A percentile compares a stretch with the other conserved stretches of the same genome.
These are phyloP conservation scores for Tubosaeta brunneosetosa DNA, from an alignment of 768 basidiomycete species.

Conservation along the genomic window DNA sequence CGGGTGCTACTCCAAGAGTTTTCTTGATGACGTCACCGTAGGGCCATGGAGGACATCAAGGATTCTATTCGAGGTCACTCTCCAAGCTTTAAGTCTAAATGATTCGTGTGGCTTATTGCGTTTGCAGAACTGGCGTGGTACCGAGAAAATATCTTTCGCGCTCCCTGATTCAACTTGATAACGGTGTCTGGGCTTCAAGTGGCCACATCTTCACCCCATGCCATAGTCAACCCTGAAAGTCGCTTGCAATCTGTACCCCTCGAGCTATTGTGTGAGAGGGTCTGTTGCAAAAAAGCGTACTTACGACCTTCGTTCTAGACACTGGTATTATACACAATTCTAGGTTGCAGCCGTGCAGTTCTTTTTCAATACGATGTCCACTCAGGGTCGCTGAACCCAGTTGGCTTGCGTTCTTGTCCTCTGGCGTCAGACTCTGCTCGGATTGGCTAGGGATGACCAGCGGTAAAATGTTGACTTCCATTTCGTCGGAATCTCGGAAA, in stretches of 20 bases:
- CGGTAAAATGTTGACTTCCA: no score
- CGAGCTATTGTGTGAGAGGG: background rate
- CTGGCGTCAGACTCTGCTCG: no score
- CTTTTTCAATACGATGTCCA: no score
- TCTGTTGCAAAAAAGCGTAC: background rate
- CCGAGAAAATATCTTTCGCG: constrained; percentile 62
- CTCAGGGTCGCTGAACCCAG: no score
- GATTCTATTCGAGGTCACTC: constrained; percentile 65
- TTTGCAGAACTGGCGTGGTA: constrained; percentile 74
- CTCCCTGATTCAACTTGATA: constrained; percentile 19
- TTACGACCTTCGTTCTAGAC: background rate
- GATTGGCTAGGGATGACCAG: no score
- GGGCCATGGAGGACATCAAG: constrained; percentile 79
- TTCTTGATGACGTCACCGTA: constrained; percentile 25
- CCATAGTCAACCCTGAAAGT: background rate
- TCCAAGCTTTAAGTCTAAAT: background rate
- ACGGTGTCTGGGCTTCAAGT: background rate
- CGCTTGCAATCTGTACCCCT: background rate
- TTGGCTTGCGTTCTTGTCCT: no score
- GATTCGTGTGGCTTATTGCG: constrained; percentile 1
- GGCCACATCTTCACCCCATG: no score
- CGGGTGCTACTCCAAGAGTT: background rate
- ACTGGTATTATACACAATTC: background rate
- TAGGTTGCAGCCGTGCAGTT: no score
- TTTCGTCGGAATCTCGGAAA: no score